Evolutionary conservation across 1,284 basidiomycete genomes (phyloP).

Genomic region (Austroboletus rostrupii): DNA sequence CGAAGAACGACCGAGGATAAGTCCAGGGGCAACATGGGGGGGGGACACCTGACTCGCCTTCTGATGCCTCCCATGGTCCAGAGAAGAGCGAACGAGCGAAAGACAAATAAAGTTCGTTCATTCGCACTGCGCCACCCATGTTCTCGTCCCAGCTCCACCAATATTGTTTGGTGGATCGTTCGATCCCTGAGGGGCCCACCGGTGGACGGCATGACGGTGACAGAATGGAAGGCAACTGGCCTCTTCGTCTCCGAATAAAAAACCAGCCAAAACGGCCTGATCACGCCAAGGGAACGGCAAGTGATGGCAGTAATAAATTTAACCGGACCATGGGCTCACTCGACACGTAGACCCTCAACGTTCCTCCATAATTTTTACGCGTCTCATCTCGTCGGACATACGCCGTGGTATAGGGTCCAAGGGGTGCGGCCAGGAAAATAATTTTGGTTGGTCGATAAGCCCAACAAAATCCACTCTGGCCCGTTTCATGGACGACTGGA

Average conservation of each 20-base stretch:
- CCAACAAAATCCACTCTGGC: neutral
- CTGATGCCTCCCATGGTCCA: neutral
- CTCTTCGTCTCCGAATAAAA: neutral
- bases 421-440: neutral
- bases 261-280: neutral
- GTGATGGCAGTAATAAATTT: no score
- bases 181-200: neutral
- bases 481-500: neutral
- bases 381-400: no score
- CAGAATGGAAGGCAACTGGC: conserved; percentile 1
- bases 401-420: no score
- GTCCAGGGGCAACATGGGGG: neutral
- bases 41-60: neutral
- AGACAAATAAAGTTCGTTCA: neutral
- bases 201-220: neutral
- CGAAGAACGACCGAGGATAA: neutral
- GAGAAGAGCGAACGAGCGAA: neutral
- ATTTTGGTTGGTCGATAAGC: conserved; percentile 7
- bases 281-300: no score
- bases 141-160: conserved; percentile 1
- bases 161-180: neutral
- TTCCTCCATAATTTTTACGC: no score
- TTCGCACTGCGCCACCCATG: neutral
- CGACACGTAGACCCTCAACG: no score
- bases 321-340: no score